Conservation (phyloP, 2,329 filamentous ascomycete genomes). For the Penicillium sp. region DNA sequence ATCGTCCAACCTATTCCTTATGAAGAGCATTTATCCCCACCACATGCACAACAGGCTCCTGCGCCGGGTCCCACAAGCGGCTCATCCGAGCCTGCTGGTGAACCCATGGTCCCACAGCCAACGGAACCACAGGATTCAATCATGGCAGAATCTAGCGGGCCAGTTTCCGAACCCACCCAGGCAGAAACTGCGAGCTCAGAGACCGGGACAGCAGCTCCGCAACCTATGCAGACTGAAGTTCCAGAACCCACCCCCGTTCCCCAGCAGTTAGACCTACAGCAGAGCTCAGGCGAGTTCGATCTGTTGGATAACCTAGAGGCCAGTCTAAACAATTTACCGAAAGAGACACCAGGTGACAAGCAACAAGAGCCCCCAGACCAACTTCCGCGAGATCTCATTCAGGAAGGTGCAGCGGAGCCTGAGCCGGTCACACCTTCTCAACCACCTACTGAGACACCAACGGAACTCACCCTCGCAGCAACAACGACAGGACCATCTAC, state of each 20-base stretch:
- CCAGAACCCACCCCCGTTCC: constrained; percentile 15
- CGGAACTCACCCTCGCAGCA: constrained; percentile 8
- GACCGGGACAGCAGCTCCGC: neutral
- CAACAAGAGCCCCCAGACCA: constrained; percentile 6
- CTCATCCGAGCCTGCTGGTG: neutral
- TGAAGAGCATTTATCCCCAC: neutral
- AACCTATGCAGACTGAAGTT: constrained; percentile 10
- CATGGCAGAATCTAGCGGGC: constrained; percentile 16
- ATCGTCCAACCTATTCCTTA: constrained; percentile 6
- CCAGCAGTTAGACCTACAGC: constrained; percentile 20
- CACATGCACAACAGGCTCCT: constrained; percentile 8
- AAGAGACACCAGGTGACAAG: constrained; percentile 17
- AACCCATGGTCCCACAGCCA: constrained; percentile 12
- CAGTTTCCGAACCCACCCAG: constrained; percentile 6
- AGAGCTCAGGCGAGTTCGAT: constrained; percentile 44
- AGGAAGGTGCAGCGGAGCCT: constrained; percentile 2
- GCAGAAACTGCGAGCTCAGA: constrained; percentile 18
- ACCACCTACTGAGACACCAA: constrained; percentile 1
- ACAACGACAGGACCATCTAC: constrained; percentile 5
- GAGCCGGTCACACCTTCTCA: neutral
- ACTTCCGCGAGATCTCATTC: constrained; percentile 3
- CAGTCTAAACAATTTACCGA: constrained; percentile 36
- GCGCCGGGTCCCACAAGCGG: neutral
- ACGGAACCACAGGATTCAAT: constrained; percentile 17
- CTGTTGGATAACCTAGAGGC: constrained; percentile 54